These are phyloP conservation scores for Tricholomella constricta DNA, from an alignment of 768 basidiomycete species.

Conservation along the genomic window DNA sequence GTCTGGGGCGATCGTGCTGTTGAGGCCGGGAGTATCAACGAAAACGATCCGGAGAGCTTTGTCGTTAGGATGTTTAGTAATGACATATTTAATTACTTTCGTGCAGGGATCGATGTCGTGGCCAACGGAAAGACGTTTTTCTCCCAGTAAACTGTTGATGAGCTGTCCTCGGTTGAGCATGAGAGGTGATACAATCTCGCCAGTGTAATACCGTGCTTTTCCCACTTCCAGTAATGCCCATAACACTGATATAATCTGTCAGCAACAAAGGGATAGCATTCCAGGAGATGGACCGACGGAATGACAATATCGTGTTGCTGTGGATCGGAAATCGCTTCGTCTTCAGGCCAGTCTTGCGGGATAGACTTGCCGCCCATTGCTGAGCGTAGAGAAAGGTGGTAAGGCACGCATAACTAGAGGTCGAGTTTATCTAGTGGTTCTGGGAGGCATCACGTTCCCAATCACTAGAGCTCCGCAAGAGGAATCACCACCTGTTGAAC, in stretches of 20 bases:
- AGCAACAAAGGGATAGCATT: background rate
- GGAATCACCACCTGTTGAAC: too few species aligned
- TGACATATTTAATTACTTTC: conserved; percentile 3
- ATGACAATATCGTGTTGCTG: conserved; percentile 21
- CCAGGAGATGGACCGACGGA: conserved; percentile 8
- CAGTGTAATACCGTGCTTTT: conserved; percentile 14
- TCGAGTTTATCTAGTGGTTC: too few species aligned
- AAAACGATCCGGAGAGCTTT: conserved; percentile 11
- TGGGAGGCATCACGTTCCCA: too few species aligned
- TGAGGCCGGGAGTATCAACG: conserved; percentile 15
- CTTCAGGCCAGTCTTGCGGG: too few species aligned
- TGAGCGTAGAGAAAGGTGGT: too few species aligned
- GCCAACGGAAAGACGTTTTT: conserved; percentile 5
- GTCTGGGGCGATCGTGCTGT: conserved; percentile 13
- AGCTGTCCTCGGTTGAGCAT: too few species aligned
- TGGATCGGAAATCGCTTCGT: too few species aligned
- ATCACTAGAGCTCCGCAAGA: too few species aligned
- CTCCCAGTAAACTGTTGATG: conserved; percentile 11
- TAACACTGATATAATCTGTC: conserved; percentile 1
- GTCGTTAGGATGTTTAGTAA: conserved; percentile 10
- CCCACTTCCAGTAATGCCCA: conserved; percentile 17
- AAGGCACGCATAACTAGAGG: too few species aligned
- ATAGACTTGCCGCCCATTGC: too few species aligned
- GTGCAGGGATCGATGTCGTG: conserved; percentile 17
- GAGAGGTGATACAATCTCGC: too few species aligned